These are phyloP conservation scores for Geotrichum carabidarum DNA, from an alignment of 1,139 yeast genomes.

Conservation along the genomic window DNA sequence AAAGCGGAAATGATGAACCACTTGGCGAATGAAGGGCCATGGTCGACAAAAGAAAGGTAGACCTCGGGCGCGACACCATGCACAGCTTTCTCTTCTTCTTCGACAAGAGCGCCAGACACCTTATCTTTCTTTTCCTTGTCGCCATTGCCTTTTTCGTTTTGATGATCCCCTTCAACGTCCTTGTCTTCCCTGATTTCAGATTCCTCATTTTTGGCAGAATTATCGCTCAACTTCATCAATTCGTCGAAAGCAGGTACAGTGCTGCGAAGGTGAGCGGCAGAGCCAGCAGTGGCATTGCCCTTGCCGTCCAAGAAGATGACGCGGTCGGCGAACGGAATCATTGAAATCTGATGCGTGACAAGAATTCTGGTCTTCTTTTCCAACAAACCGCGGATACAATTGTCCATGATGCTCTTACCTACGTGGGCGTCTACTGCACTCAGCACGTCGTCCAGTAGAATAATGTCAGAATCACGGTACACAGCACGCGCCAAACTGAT, in stretches of 20 bases:
- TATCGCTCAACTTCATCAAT: slow-evolving; percentile 48
- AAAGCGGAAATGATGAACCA: slow-evolving; percentile 43
- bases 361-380: slow-evolving; percentile 60
- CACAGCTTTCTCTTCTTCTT: slow-evolving; percentile 48
- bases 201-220: slow-evolving; percentile 23
- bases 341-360: slow-evolving; percentile 79
- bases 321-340: slow-evolving; percentile 61
- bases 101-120: slow-evolving; percentile 36
- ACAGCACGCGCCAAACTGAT: slow-evolving; percentile 81
- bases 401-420: slow-evolving; percentile 72
- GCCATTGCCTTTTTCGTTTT: slow-evolving; percentile 24
- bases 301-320: slow-evolving; percentile 64
- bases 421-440: slow-evolving; percentile 92
- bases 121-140: slow-evolving; percentile 24
- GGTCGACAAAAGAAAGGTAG: slow-evolving; percentile 48
- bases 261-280: slow-evolving; percentile 46
- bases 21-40: slow-evolving; percentile 52
- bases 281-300: slow-evolving; percentile 60
- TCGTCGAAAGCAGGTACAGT: slow-evolving; percentile 43
- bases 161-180: slow-evolving; percentile 26
- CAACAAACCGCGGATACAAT: slow-evolving; percentile 59
- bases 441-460: slow-evolving; percentile 77
- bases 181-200: slow-evolving; percentile 11
- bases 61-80: slow-evolving; percentile 46
- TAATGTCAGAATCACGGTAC: slow-evolving; percentile 60